phyloP scores from a whole-genome alignment of 495 filamentous ascomycete genomes.

The Symbiotaphrina buchneri region DNA sequence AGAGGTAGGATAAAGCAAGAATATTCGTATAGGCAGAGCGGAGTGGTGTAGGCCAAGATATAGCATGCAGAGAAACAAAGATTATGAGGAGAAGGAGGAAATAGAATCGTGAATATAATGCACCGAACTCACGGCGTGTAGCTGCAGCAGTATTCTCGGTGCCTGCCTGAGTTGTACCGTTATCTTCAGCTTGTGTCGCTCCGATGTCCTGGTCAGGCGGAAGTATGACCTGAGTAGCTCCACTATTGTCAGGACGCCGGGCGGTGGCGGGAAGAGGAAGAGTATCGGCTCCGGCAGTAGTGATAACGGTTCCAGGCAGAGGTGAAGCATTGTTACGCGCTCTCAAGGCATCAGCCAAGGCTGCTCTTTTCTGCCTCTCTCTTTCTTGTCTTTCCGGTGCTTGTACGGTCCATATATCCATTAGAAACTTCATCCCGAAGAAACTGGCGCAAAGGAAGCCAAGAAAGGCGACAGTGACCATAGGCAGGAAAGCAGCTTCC shows the following conservation, averaged over 20 bases:
- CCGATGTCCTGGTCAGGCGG: slow-evolving; percentile 67
- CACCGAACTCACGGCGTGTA: slow-evolving; percentile 33
- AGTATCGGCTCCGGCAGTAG: slow-evolving; percentile 14
- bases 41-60: slow-evolving; percentile 47
- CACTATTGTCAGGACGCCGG: slow-evolving; percentile 17
- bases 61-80: slow-evolving; percentile 52
- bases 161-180: slow-evolving; percentile 12
- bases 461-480: slow-evolving; percentile 46
- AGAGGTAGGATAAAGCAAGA: slow-evolving; percentile 51
- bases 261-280: slow-evolving; percentile 45
- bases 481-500: slow-evolving; percentile 40
- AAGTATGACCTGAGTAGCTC: slow-evolving; percentile 47
- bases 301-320: slow-evolving; percentile 7
- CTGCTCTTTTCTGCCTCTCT: slow-evolving; percentile 20
- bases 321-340: no score
- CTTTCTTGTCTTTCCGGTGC: slow-evolving; percentile 53
- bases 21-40: slow-evolving; percentile 48
- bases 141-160: slow-evolving; percentile 5
- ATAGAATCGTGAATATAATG: slow-evolving; percentile 64
- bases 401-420: slow-evolving; percentile 74
- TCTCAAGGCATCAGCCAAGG: no score
- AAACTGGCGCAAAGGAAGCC: slow-evolving; percentile 49
- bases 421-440: slow-evolving; percentile 64
- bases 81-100: slow-evolving; percentile 44
- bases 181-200: slow-evolving; percentile 25